Evolutionary conservation across 192 early-diverging fungal species (phyloP).

Genomic region (Coemansia sp.): DNA sequence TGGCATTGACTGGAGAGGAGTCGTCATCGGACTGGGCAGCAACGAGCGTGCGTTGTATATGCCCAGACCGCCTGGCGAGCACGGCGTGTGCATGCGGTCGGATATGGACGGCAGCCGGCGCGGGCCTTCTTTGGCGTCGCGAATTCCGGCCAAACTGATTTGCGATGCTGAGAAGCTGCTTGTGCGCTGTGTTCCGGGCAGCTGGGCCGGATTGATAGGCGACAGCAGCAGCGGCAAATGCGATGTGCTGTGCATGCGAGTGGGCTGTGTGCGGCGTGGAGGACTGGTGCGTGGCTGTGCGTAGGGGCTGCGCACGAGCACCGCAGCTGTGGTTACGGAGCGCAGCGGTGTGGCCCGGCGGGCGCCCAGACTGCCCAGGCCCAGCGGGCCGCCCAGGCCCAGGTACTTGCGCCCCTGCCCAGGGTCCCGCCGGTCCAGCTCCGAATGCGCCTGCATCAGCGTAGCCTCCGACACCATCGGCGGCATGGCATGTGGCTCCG

Average conservation of each 20-base stretch:
- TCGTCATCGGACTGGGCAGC: conserved; percentile 46
- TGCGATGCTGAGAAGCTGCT: conserved; percentile 11
- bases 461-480: conserved; percentile 36
- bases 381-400: conserved; percentile 37
- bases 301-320: conserved; percentile 27
- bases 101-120: conserved; percentile 51
- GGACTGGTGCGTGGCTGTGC: background rate
- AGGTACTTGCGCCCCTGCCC: conserved; percentile 32
- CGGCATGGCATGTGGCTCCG: conserved; percentile 19
- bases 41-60: conserved; percentile 27
- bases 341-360: conserved; percentile 38
- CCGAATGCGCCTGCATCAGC: conserved; percentile 17
- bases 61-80: conserved; percentile 34
- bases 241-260: conserved; percentile 9
- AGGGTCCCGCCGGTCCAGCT: background rate
- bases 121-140: conserved; percentile 46
- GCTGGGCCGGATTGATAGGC: conserved; percentile 24
- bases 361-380: conserved; percentile 15
- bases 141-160: conserved; percentile 41
- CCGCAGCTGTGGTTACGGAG: conserved; percentile 37
- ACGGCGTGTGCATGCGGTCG: conserved; percentile 22
- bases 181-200: background rate
- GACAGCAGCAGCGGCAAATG: conserved; percentile 46
- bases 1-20: conserved; percentile 32
- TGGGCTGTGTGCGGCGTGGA: background rate